These are phyloP conservation scores for Pythium periplocum DNA, from an alignment of 352 stramenopile species.

Conservation along the genomic window DNA sequence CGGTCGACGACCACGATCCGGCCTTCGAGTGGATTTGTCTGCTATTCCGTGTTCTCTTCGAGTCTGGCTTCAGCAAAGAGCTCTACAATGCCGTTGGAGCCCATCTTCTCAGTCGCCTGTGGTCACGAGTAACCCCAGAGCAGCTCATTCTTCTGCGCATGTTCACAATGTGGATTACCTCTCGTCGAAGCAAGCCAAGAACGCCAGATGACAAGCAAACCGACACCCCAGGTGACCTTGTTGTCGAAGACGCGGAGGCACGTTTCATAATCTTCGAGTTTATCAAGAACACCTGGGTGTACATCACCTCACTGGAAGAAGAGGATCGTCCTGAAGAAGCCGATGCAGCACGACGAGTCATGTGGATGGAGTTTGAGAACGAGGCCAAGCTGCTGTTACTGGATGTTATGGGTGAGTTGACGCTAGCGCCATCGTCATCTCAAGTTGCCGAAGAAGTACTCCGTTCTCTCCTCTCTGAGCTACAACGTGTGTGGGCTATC, in stretches of 20 bases:
- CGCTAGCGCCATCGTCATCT: slow-evolving; percentile 12
- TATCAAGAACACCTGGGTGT: slow-evolving; percentile 47
- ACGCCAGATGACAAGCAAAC: background rate
- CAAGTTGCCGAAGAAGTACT: slow-evolving; percentile 3
- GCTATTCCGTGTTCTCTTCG: slow-evolving; percentile 60
- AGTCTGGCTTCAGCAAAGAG: slow-evolving; percentile 33
- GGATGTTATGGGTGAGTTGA: slow-evolving; percentile 61
- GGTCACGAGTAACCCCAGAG: slow-evolving; percentile 75
- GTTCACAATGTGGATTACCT: slow-evolving; percentile 59
- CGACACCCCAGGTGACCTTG: slow-evolving; percentile 4
- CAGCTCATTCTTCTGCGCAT: slow-evolving; percentile 77
- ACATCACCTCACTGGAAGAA: slow-evolving; percentile 31
- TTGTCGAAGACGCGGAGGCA: slow-evolving; percentile 1
- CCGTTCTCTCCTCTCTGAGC: slow-evolving; percentile 42
- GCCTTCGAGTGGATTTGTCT: slow-evolving; percentile 78
- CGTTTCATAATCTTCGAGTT: slow-evolving; percentile 40
- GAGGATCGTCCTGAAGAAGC: slow-evolving; percentile 58
- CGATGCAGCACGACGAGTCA: slow-evolving; percentile 49
- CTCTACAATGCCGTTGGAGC: slow-evolving; percentile 71
- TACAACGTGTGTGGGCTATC: slow-evolving; percentile 52
- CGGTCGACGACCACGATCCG: slow-evolving; percentile 40
- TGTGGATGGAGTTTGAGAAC: slow-evolving; percentile 76
- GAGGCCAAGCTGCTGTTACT: slow-evolving; percentile 73
- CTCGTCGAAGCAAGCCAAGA: slow-evolving; percentile 1
- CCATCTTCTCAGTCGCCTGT: slow-evolving; percentile 72